phyloP scores from a whole-genome alignment of 495 filamentous ascomycete genomes.

The Aspergillus carlsbadensis region DNA sequence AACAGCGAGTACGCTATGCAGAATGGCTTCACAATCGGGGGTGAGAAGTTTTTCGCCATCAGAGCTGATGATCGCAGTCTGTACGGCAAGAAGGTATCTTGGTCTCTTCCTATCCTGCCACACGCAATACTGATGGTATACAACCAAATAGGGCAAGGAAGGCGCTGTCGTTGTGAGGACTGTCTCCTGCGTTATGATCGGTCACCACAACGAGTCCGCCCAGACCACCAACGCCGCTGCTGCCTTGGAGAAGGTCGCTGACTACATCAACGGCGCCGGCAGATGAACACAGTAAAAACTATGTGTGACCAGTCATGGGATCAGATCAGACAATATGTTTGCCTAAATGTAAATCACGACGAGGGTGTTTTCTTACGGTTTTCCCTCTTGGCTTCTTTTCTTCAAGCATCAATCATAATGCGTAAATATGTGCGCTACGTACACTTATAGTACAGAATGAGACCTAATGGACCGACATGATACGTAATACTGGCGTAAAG shows the following conservation, averaged over 20 bases:
- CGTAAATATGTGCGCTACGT: constrained; percentile 25
- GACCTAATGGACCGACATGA: background rate
- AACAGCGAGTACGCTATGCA: constrained; percentile 28
- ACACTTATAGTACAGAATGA: constrained; percentile 7
- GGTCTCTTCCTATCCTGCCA: constrained; percentile 1
- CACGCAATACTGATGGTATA: background rate
- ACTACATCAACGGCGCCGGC: constrained; percentile 42
- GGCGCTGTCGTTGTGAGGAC: constrained; percentile 81
- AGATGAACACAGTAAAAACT: constrained; percentile 17
- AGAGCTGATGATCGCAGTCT: constrained; percentile 73
- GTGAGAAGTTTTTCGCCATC: constrained; percentile 70
- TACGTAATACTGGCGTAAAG: too few relatives aligned
- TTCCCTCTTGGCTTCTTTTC: constrained; percentile 8
- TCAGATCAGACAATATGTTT: constrained; percentile 10
- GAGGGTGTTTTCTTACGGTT: constrained; percentile 15
- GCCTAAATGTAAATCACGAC: constrained; percentile 17
- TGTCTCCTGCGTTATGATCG: constrained; percentile 79
- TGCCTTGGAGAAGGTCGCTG: constrained; percentile 41
- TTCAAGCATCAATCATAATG: constrained; percentile 12
- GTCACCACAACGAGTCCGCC: constrained; percentile 72
- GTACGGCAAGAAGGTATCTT: constrained; percentile 77
- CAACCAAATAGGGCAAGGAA: constrained; percentile 64
- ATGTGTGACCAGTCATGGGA: constrained; percentile 4
- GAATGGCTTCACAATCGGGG: constrained; percentile 66
- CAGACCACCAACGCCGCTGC: constrained; percentile 50